Base-by-base conservation (phyloP, 2,329 filamentous ascomycete genomes). In the Trichoderma atroviride region DNA sequence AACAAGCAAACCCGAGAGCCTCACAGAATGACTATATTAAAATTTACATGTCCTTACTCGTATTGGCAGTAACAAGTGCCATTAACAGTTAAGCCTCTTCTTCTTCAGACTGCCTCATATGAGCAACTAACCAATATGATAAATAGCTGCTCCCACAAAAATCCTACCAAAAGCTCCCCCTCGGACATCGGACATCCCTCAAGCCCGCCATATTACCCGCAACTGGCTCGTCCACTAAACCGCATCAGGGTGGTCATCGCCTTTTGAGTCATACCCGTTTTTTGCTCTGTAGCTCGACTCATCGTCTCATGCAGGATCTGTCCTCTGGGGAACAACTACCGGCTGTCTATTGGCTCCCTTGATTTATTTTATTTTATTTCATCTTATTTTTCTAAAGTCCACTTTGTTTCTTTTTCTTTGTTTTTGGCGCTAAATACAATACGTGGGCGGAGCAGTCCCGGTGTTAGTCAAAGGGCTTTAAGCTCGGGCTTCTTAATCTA, bases 171-270 rank as follows among this genome's bases (percentile, higher is more conserved):
- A 65, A 56, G 19, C 31, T 16, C 61, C 62, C 62, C 19, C 61
- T 78, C 76, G 76, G 76, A 78, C 76, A 71, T 78, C 76, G 76
- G 76, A 31, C 59, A 75, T 72, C 65, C 55, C 16, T 35, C 70
- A 73, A 76, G 73, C 74, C 76, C 76, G 76, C 70, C 40, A 47
- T 55, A 59, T 63, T 40, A 43, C 40, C 31, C 14, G 22, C 9
- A 22, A 22, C 40, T n/a, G 13, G n/a, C 40, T 59, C 58, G 13
- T 9, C 59, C 47, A 66, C 63, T 58, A 66, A 35, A 40, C 63
- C 40, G 4, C n/a, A 40, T 57, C 27, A 53, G 47, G 47, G 47
- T 29, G 47, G 3, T 11, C 11, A 9, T 29, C 13, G 3, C 16
- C 47, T 19, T 27, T 56, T 66, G 63, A 66, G 19, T 65, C 62